phyloP scores from a whole-genome alignment of 2,329 filamentous ascomycete genomes.

The Epichloe brachyelytri region DNA sequence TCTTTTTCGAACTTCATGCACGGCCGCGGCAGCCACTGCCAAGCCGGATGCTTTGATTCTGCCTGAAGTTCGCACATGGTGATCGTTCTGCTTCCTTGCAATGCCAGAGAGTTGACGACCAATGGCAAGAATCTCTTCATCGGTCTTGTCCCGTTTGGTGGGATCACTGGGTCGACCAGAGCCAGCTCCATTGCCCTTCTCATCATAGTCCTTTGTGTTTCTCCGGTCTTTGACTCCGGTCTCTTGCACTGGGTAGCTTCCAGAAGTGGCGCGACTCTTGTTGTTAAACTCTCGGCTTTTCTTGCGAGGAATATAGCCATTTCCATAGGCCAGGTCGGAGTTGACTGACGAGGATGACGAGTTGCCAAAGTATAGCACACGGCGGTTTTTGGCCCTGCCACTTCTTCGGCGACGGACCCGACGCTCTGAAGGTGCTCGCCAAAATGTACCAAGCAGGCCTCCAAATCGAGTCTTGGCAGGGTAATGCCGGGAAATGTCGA shows the following conservation, averaged over 20 bases:
- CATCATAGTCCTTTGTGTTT: background rate
- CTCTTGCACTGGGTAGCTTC: background rate
- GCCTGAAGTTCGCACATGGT: conserved; percentile 32
- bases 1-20: conserved; percentile 29
- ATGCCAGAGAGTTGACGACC: conserved; percentile 41
- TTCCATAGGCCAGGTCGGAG: conserved; percentile 55
- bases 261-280: conserved; percentile 2
- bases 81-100: conserved; percentile 36
- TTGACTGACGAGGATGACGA: conserved; percentile 56
- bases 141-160: conserved; percentile 28
- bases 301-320: conserved; percentile 37
- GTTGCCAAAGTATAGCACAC: conserved; percentile 46
- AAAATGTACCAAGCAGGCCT: conserved; percentile 50
- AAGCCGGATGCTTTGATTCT: conserved; percentile 13
- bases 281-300: conserved; percentile 16
- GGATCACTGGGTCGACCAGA: conserved; percentile 4
- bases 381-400: conserved; percentile 33
- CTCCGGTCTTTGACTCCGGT: background rate
- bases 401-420: conserved; percentile 25
- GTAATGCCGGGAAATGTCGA: conserved; percentile 51
- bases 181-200: background rate
- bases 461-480: conserved; percentile 32
- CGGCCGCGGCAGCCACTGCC: conserved; percentile 26
- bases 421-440: conserved; percentile 46
- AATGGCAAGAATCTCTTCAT: conserved; percentile 44